A percentile compares a stretch with the other conserved stretches of the same genome.
These are phyloP conservation scores for Drechslerella stenobrocha DNA, from an alignment of 2,329 filamentous ascomycete species.

Conservation along the genomic window DNA sequence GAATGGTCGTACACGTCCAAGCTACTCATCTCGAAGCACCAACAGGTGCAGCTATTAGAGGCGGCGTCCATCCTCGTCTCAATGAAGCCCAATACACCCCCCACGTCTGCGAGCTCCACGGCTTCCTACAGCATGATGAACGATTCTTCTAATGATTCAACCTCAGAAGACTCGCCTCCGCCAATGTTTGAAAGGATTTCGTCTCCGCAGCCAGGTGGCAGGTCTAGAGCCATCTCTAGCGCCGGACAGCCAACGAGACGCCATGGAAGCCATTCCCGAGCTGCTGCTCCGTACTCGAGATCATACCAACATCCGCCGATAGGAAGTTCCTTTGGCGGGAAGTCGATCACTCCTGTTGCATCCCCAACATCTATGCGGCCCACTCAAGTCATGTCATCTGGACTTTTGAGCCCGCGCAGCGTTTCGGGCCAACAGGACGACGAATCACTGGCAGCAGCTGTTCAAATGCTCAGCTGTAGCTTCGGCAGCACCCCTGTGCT, in stretches of 20 bases:
- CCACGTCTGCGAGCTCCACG: constrained; percentile 61
- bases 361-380: constrained; percentile 59
- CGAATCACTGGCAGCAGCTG: constrained; percentile 82
- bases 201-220: constrained; percentile 57
- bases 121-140: constrained; percentile 51
- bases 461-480: constrained; percentile 87
- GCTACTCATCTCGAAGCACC: constrained; percentile 97
- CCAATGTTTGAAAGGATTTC: constrained; percentile 70
- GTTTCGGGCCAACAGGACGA: constrained; percentile 65
- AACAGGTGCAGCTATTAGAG: constrained; percentile 96
- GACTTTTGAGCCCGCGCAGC: constrained; percentile 39
- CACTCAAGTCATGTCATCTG: constrained; percentile 49
- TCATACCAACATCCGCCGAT: constrained; percentile 45
- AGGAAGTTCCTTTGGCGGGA: constrained; percentile 44
- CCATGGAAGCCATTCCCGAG: constrained; percentile 51
- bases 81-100: constrained; percentile 75
- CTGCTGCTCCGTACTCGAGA: constrained; percentile 47
- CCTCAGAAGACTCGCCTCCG: constrained; percentile 89
- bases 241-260: constrained; percentile 50
- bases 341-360: constrained; percentile 59
- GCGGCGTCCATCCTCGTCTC: constrained; percentile 92
- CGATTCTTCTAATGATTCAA: constrained; percentile 69
- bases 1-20: constrained; percentile 98
- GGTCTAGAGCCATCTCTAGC: constrained; percentile 56
- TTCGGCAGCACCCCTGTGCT: constrained; percentile 75